Base-by-base conservation (phyloP, 441 rosid species). In the Flueggea neowawraea region DNA sequence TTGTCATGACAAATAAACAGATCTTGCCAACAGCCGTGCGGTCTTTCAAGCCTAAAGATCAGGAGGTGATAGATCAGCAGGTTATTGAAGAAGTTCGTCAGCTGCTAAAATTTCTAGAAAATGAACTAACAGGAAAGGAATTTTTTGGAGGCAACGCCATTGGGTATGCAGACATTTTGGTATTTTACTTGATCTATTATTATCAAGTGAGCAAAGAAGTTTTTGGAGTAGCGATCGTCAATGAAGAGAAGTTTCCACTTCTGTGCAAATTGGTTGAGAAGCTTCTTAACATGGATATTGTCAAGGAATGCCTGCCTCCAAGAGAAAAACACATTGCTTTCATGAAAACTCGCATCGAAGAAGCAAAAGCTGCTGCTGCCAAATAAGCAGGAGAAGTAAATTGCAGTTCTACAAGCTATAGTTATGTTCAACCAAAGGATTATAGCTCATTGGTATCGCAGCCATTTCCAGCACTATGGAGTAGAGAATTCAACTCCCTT, bases 291-390 rank as follows among this genome's bases (percentile, higher is more conserved):
- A 50, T 63, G 0, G 79, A 77, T 33, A 69, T 65, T 4, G 70
- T 83, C 33, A 64, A 73, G 47, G 75, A 74, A 61, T 76, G 75
- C 57, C 57, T 61, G 31, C 79, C 82, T 60, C 76, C 80, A 0
- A 74, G 69, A 61, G 84, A 79, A 62, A 78, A 74, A 36, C 66
- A 55, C 41, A 55, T 77, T 6, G 63, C 66, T 6, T 63, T 55
- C 62, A 2, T 74, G 3, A 70, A 28, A 74, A 74, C 62, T 16
- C 53, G 22, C 7, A 17, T 41, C 3, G 65, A 55, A 36, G 64
- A 16, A 6, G 3, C 10, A 10, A 58, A 55, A 67, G 39, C n/a
- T n/a, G n/a, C 58, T 49, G 47, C 56, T 47, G 3, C 76, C 44
- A 55, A 67, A 44, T 49, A 52, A 28, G 59, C n/a, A n/a, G n/a